Base-by-base conservation (phyloP, 1,284 basidiomycete genomes). In the Marasmius sp. region DNA sequence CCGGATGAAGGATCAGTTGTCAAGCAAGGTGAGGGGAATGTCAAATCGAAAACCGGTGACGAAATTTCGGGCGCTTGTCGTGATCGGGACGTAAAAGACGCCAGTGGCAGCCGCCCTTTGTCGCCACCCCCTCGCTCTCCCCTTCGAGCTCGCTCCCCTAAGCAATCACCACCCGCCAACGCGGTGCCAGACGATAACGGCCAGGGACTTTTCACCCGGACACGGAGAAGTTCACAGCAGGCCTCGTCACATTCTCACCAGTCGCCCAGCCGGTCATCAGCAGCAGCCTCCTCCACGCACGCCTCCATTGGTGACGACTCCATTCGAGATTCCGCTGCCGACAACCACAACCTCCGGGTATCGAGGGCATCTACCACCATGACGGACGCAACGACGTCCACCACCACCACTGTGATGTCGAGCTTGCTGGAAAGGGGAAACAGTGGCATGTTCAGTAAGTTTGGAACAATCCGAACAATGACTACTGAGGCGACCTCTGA, bases 401-500 rank as follows among this genome's bases (percentile, higher is more conserved):
- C 83, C 60, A 77, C 78, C 58, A 79, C 82, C 64, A 89, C 87
- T 3, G 76, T 77, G 38, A 81, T 84, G 69, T 91, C 89, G 60
- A 91, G 87, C 65, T 74, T 91, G 60, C 74, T 91, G 60, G 87
- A 89, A 48, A 74, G 79, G 61, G 77, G 72, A 55, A 78, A 73
- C 61, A 78, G 75, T 68, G 72, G 70, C 59, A 77, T 73, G 61
- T 78, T 77, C 65, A 85, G 83, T 71, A 86, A 85, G 71, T 92
- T 85, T 71, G 89, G 87, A 41, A 93, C 91, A n/a, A 85, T 92
- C 65, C 81, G 89, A 66, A 92, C 91, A 33, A 77, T 87, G 63
- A 92, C 87, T 39, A 93, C 91, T 39, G 90, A 91, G 65, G 80
- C 87, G 64, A 93, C 90, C 18, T 89, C 88, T 47, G 82, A 89